phyloP scores from a whole-genome alignment of 805 yeast genomes.

The Wickerhamomyces chaumierensis region DNA sequence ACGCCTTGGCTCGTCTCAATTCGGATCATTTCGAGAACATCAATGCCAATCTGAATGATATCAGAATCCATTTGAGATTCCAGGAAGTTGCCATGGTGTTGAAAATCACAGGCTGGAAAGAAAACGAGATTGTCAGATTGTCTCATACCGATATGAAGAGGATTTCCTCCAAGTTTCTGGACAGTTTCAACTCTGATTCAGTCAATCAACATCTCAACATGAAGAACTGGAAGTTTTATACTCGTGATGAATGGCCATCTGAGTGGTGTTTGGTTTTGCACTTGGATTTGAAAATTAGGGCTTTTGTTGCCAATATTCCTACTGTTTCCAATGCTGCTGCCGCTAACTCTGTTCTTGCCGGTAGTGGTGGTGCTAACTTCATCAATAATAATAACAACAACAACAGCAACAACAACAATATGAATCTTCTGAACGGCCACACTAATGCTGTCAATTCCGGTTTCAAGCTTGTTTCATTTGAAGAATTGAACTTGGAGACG shows the following conservation, averaged over 20 bases:
- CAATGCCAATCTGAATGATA: conserved; percentile 11
- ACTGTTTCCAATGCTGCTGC: conserved; percentile 1
- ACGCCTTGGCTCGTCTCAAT: conserved; percentile 14
- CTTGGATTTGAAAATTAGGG: conserved; percentile 18
- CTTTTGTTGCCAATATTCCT: conserved; percentile 24
- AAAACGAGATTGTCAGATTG: conserved; percentile 41
- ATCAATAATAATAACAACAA: no score
- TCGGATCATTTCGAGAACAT: conserved; percentile 17
- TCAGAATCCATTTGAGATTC: conserved; percentile 11
- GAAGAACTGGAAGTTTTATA: conserved; percentile 24
- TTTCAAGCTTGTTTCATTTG: conserved; percentile 7
- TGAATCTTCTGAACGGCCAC: no score
- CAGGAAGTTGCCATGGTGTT: conserved; percentile 45
- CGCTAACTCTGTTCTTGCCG: no score
- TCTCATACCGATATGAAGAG: conserved; percentile 33
- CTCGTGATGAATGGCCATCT: conserved; percentile 23
- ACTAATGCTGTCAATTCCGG: conserved; percentile 2
- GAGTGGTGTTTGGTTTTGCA: conserved; percentile 28
- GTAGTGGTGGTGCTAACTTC: no score
- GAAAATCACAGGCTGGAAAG: conserved; percentile 58
- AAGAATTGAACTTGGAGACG: conserved; percentile 6
- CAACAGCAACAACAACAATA: no score
- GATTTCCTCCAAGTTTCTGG: conserved; percentile 8
- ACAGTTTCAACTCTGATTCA: conserved; percentile 2
- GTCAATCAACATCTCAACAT: conserved; percentile 1